These are phyloP conservation scores for Penicillium sp. DNA, from an alignment of 2,329 filamentous ascomycete species.

Conservation along the genomic window DNA sequence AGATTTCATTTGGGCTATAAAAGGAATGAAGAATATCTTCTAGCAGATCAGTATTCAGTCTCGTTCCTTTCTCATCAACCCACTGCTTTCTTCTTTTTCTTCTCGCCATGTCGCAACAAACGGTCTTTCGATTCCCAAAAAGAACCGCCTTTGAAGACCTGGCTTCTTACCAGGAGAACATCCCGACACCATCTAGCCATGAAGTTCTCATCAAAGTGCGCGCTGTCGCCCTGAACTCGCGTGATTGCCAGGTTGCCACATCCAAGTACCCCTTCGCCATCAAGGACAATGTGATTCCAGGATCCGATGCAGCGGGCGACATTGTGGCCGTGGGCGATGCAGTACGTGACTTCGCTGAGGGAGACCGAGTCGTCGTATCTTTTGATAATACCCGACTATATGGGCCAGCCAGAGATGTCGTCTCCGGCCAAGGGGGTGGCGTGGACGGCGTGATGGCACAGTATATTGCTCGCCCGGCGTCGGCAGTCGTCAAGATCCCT, in stretches of 20 bases:
- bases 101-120: conserved; percentile 12
- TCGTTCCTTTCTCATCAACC: no score
- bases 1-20: background rate
- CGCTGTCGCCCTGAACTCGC: conserved; percentile 47
- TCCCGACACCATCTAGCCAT: conserved; percentile 54
- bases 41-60: background rate
- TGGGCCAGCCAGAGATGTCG: conserved; percentile 9
- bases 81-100: background rate
- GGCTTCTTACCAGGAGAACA: conserved; percentile 7
- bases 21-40: background rate
- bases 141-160: conserved; percentile 16
- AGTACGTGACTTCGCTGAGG: conserved; percentile 38
- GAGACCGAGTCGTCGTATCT: conserved; percentile 52
- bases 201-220: conserved; percentile 68
- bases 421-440: conserved; percentile 30
- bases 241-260: conserved; percentile 41
- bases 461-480: conserved; percentile 42
- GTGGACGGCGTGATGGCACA: conserved; percentile 43
- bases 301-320: conserved; percentile 47
- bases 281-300: conserved; percentile 49
- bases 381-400: conserved; percentile 16
- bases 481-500: conserved; percentile 41
- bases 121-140: conserved; percentile 14
- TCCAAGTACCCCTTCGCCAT: conserved; percentile 56
- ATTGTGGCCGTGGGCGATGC: conserved; percentile 32